Percentiles rank a stretch among this genome's conserved stretches.
Evolutionary conservation across 2,329 filamentous ascomycete genomes (phyloP).

Genomic region (Cladosporium cucumerinum): DNA sequence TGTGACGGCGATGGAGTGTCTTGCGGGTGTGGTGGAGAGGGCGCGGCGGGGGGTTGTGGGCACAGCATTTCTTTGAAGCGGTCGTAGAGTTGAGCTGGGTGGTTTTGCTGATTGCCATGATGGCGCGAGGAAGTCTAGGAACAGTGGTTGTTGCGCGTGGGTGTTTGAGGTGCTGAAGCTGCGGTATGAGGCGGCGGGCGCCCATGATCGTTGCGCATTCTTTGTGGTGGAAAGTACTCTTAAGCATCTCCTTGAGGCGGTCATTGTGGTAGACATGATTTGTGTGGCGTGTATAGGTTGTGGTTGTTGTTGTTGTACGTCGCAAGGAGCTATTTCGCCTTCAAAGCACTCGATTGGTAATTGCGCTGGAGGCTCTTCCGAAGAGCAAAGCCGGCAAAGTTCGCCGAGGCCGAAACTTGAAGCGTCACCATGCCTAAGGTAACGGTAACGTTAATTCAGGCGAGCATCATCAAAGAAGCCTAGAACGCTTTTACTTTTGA

Average conservation of each 20-base stretch:
- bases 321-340: slow-evolving; percentile 2
- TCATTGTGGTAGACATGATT: slow-evolving; percentile 1
- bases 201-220: background rate
- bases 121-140: slow-evolving; percentile 37
- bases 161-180: slow-evolving; percentile 7
- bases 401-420: slow-evolving; percentile 2
- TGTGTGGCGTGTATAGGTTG: background rate
- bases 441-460: too few relatives aligned
- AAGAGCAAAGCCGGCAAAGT: slow-evolving; percentile 1
- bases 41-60: slow-evolving; percentile 2
- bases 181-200: background rate
- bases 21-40: slow-evolving; percentile 21
- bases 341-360: slow-evolving; percentile 14
- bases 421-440: background rate
- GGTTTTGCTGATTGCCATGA: slow-evolving; percentile 23
- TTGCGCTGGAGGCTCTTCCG: slow-evolving; percentile 11
- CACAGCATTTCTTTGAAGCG: background rate
- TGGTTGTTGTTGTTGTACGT: too few relatives aligned
- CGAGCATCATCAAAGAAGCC: background rate
- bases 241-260: background rate
- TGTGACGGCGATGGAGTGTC: slow-evolving; percentile 40
- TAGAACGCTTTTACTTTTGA: background rate
- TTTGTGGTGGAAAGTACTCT: background rate
- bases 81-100: background rate
- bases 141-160: slow-evolving; percentile 23